A percentile compares a stretch with the other conserved stretches of the same genome.
Evolutionary conservation across 495 filamentous ascomycete genomes (phyloP).

Genomic region (Endocarpon pusillum): DNA sequence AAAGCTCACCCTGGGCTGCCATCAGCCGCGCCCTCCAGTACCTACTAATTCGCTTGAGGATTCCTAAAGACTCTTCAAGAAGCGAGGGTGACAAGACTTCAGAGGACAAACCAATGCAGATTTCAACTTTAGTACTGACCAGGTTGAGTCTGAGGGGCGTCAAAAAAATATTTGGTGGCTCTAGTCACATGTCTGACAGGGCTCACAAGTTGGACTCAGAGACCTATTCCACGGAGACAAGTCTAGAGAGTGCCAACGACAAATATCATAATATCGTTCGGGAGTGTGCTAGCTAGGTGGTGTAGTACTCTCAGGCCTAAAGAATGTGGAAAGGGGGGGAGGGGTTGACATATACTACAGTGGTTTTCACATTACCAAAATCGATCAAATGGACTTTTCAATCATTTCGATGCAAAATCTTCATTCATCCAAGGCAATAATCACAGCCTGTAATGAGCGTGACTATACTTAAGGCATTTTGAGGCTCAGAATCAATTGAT

Average conservation of each 20-base stretch:
- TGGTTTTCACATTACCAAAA: conserved; percentile 6
- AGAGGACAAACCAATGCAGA: not conserved
- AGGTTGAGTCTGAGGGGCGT: not conserved
- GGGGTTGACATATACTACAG: not conserved
- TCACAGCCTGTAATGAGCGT: no score
- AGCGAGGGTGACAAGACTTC: not conserved
- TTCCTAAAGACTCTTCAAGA: not conserved
- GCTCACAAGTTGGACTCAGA: not conserved
- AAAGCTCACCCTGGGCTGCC: not conserved
- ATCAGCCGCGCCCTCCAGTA: not conserved
- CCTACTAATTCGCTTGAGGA: not conserved
- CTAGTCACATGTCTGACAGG: not conserved
- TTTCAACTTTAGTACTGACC: not conserved
- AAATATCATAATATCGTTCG: not conserved
- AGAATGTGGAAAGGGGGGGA: not conserved
- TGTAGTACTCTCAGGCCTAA: not conserved
- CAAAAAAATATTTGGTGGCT: not conserved
- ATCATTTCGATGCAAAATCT: no score
- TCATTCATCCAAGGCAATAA: no score
- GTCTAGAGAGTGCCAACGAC: not conserved
- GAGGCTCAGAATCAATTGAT: no score
- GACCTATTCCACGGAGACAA: not conserved
- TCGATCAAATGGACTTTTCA: no score
- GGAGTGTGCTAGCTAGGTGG: not conserved
- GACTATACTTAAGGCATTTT: no score